Base-by-base conservation (phyloP, 2,329 filamentous ascomycete genomes). In the Ascomycota sp. region DNA sequence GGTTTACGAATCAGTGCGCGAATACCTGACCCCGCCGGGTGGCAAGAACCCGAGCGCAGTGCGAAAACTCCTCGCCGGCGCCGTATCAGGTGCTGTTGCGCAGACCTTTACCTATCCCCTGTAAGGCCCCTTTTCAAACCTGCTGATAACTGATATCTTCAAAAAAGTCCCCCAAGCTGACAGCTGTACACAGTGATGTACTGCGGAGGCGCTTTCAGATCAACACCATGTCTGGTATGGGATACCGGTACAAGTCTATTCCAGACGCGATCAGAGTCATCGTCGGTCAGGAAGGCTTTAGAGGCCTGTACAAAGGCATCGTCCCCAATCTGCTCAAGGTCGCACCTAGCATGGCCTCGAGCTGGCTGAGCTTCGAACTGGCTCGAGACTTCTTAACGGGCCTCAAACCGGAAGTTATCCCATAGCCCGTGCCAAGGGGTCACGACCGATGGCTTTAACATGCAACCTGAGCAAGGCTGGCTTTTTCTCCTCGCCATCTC, bases 51-150 rank as follows among this genome's bases (percentile, higher is more conserved):
- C 89, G 0, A 72, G 62, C 36, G 69, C 81, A 1, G 51, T 69
- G 31, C 73, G 86, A 31, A 98, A 95, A 49, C 63, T 98, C 25
- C 65, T 75, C 20, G 86, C 89, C 4, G 89, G 89, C 33, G 89
- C 89, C 10, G 70, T 95, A 30, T 93, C 85, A n/a, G 89, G 89
- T 24, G 89, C 82, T 20, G 79, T 98, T 30, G 89, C 89, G 25
- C 89, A 98, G 52, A 95, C 86, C 3, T 93, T 79, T 64, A 98
- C 89, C 46, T 98, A 98, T 55, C 89, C 89, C 36, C 94, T 98
- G 79, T 92, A 56, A 66, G 79, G 58, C 13, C 8, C 8, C 22
- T n/a, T 8, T 11, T 5, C 10, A 4, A 20, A n/a, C 6, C 2
- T 17, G n/a, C 20, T 0, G 2, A 5, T n/a, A 15, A 8, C 26